A percentile compares a stretch with the other conserved stretches of the same genome.
These are phyloP conservation scores for Fusarium sarcochroum DNA, from an alignment of 2,329 filamentous ascomycete species.

Conservation along the genomic window DNA sequence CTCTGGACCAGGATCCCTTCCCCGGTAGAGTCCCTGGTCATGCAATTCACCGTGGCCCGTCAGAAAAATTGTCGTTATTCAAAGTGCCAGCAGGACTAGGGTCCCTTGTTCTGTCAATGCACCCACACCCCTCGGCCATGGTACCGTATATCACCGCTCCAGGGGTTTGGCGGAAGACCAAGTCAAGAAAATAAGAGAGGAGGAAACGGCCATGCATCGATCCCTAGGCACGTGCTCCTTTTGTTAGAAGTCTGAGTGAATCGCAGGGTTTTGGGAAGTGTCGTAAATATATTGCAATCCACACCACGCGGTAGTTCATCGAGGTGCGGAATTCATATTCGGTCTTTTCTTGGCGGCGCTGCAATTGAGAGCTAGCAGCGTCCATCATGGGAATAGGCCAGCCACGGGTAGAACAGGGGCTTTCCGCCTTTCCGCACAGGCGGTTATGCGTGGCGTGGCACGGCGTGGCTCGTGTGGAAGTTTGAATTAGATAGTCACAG, in stretches of 20 bases:
- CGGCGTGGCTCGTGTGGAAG: constrained; percentile 28
- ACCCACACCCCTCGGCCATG: constrained; percentile 41
- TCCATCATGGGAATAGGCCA: constrained; percentile 16
- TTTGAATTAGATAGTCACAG: constrained; percentile 20
- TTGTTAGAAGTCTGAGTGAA: neutral
- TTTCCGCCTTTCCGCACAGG: constrained; percentile 31
- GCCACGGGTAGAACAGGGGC: constrained; percentile 28
- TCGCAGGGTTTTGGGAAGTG: too few species aligned
- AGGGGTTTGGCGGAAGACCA: constrained; percentile 28
- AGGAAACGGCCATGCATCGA: constrained; percentile 18
- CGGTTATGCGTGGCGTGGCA: constrained; percentile 29
- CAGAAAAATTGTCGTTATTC: constrained; percentile 39
- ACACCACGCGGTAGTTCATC: neutral
- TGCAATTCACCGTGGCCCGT: constrained; percentile 42
- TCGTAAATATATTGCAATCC: neutral
- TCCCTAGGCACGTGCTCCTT: constrained; percentile 21
- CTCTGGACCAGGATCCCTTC: constrained; percentile 38
- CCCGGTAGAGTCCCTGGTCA: constrained; percentile 42
- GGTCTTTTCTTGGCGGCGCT: constrained; percentile 21
- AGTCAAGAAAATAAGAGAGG: constrained; percentile 7
- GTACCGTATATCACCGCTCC: constrained; percentile 46
- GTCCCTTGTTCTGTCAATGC: constrained; percentile 27
- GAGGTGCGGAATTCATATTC: neutral
- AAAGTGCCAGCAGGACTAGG: constrained; percentile 21
- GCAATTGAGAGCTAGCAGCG: constrained; percentile 17